Evolutionary conservation across 2,329 filamentous ascomycete species (phyloP).

Genomic region (Hortaea werneckii): DNA sequence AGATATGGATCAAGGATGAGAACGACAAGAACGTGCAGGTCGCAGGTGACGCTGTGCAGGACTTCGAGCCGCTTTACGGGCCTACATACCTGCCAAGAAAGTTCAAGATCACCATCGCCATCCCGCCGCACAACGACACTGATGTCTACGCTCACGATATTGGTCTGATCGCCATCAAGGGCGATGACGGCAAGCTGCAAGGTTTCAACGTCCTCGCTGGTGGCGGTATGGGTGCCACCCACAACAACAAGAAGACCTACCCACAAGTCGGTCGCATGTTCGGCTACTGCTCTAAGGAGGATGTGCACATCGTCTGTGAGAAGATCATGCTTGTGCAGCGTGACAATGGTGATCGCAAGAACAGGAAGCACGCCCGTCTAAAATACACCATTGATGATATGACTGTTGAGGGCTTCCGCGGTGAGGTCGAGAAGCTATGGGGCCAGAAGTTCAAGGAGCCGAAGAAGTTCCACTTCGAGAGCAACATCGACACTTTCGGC

Average conservation of each 20-base stretch:
- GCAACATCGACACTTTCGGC: slow-evolving; percentile 93
- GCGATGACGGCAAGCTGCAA: slow-evolving; percentile 64
- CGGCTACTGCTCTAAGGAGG: slow-evolving; percentile 65
- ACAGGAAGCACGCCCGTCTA: slow-evolving; percentile 96
- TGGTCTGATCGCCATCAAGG: slow-evolving; percentile 91
- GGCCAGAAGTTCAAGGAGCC: slow-evolving; percentile 67
- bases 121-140: slow-evolving; percentile 95
- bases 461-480: slow-evolving; percentile 80
- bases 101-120: slow-evolving; percentile 98
- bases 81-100: slow-evolving; percentile 94
- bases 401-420: slow-evolving; percentile 78
- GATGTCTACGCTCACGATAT: slow-evolving; percentile 97
- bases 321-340: slow-evolving; percentile 99
- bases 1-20: slow-evolving; percentile 93
- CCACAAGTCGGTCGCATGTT: slow-evolving; percentile 90
- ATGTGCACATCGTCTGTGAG: slow-evolving; percentile 83
- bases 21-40: slow-evolving; percentile 71
- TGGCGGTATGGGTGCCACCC: slow-evolving; percentile 95
- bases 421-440: slow-evolving; percentile 86
- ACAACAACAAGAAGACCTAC: slow-evolving; percentile 99
- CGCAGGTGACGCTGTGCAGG: slow-evolving; percentile 83
- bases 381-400: slow-evolving; percentile 98
- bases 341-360: slow-evolving; percentile 90
- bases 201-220: slow-evolving; percentile 93
- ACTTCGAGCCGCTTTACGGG: slow-evolving; percentile 92